Conservation (phyloP, 306 rosid genomes). For the Vachellia collinsii region DNA sequence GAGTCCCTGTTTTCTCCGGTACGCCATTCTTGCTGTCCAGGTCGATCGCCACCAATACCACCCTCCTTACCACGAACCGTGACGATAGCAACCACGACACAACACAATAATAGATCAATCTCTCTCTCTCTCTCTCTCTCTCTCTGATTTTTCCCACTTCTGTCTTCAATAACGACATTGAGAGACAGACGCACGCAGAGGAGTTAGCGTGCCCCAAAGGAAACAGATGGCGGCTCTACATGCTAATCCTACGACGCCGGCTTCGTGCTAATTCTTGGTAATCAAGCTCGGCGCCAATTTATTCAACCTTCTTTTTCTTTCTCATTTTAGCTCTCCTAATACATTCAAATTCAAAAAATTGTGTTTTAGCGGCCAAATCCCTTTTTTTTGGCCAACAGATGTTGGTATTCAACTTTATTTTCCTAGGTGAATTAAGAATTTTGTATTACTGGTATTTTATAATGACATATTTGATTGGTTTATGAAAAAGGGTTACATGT, state of each 20-base stretch:
- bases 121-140: not conserved
- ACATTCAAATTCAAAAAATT: no score
- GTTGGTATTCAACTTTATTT: no score
- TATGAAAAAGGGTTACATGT: no score
- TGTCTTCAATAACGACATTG: no score
- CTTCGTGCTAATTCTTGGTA: not conserved
- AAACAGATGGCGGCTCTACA: not conserved
- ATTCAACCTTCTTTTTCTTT: not conserved
- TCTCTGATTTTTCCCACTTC: not conserved
- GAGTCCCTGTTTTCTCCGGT: slow-evolving; percentile 77
- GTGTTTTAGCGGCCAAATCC: no score
- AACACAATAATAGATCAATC: not conserved
- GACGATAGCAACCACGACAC: not conserved
- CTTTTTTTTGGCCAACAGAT: no score
- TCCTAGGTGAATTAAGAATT: no score
- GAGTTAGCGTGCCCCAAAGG: not conserved
- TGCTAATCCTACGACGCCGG: not conserved
- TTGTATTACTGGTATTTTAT: no score
- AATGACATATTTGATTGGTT: no score
- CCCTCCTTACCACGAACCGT: not conserved
- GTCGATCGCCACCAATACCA: not conserved
- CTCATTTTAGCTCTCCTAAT: no score
- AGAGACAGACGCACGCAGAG: no score
- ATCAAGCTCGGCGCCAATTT: not conserved
- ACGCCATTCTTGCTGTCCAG: slow-evolving; percentile 37